phyloP scores from a whole-genome alignment of 129 eudicot genomes.

The Flaveria brownii region DNA sequence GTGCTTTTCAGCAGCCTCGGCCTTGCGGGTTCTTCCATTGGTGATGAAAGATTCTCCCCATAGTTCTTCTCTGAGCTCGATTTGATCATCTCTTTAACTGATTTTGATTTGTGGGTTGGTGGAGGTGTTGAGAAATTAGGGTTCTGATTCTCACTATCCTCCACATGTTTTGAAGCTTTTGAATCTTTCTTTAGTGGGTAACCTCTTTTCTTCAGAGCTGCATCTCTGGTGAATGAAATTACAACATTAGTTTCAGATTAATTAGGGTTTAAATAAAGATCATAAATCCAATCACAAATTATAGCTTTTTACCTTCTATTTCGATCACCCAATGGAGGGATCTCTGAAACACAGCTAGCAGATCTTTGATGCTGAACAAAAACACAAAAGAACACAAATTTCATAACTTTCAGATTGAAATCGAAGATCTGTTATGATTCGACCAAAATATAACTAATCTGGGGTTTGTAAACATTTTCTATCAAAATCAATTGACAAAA shows the following conservation, averaged over 20 bases:
- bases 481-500: constrained; percentile 17
- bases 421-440: neutral
- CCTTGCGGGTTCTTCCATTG: constrained; percentile 41
- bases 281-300: neutral
- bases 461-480: constrained; percentile 2
- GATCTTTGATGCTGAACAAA: constrained; percentile 54
- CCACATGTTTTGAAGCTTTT: constrained; percentile 26
- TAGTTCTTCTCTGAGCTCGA: constrained; percentile 67
- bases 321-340: constrained; percentile 52
- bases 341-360: constrained; percentile 50
- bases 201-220: constrained; percentile 72
- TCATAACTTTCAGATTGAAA: neutral
- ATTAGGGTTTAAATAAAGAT: neutral
- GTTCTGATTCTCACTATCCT: constrained; percentile 74
- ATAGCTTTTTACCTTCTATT: constrained; percentile 46
- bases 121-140: constrained; percentile 73
- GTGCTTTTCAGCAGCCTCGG: constrained; percentile 59
- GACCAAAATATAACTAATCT: neutral
- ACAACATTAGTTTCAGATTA: neutral
- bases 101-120: constrained; percentile 40
- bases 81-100: constrained; percentile 59
- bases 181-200: constrained; percentile 31
- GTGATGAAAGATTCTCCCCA: constrained; percentile 27
- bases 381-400: neutral
- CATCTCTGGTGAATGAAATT: constrained; percentile 49